Base-by-base conservation (phyloP, 202 grass and related monocot genomes). In the Musa balbisiana region DNA sequence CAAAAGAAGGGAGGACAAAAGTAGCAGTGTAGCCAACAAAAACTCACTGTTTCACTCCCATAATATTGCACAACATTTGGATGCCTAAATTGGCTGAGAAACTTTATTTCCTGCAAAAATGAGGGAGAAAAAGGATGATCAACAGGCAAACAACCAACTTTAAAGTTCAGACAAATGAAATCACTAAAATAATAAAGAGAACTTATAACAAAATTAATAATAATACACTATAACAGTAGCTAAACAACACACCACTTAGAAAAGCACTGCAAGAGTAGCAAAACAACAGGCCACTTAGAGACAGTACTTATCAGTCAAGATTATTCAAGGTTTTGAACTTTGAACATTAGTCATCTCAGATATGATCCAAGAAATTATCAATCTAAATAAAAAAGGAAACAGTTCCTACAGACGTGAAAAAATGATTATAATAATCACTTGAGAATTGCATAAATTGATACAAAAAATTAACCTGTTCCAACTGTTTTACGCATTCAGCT, bases 41-140 rank as follows among this genome's bases (percentile, higher is more conserved):
- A 83, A 71, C 90, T 93, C 77, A 97, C 93, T 73, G 80, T 91
- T 56, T 97, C 93, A 84, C 86, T 89, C 67, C 93, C 93, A 84
- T 97, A 93, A 88, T 97, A 97, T 78, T 93, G 90, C 67, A 97
- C 93, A 73, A 97, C 91, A 74, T 97, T 97, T 80, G 75, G 82
- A 76, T 97, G 93, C 86, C 89, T 84, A 84, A 91, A 97, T 82
- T 97, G 84, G 75, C 93, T 97, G 55, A 97, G 86, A 56, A 97
- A 89, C 81, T 87, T 82, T 85, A 97, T 87, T 91, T 97, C 93
- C 93, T 97, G 90, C 78, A 87, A 82, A 69, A 81, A 55, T 76
- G 62, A 85, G 33, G 33, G 33, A 10, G 77, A 65, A 20, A 55
- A n/a, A 76, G 43, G 13, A 24, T 53, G 76, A 23, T 62, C 52